These are phyloP conservation scores for Coemansia sp. DNA, from an alignment of 192 early-diverging fungal genomes.

Conservation along the genomic window DNA sequence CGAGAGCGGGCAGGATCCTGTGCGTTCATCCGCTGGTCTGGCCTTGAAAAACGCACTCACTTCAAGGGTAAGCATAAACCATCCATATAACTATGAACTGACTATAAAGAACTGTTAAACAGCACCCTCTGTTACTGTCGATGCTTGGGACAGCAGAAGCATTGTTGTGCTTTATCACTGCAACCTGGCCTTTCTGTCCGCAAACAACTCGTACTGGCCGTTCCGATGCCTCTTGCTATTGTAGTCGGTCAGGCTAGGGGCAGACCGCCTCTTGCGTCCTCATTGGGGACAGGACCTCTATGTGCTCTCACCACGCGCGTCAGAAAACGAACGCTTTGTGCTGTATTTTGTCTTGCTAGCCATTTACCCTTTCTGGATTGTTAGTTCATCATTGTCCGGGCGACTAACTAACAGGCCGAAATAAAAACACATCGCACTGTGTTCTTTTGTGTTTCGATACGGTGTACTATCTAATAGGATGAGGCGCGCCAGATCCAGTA, in stretches of 20 bases:
- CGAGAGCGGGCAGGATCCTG: slow-evolving; percentile 64
- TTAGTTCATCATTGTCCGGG: no score
- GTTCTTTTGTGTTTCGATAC: background rate
- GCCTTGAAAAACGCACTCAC: slow-evolving; percentile 91
- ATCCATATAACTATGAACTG: background rate
- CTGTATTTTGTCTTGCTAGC: background rate
- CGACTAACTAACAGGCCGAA: background rate
- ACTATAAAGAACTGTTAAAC: background rate
- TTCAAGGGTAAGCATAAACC: slow-evolving; percentile 67
- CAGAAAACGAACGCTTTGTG: background rate
- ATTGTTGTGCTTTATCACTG: background rate
- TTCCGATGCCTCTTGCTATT: background rate
- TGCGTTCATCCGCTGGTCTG: slow-evolving; percentile 85
- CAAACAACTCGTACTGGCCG: background rate
- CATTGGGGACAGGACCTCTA: background rate
- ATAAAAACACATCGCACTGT: background rate
- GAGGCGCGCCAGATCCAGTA: slow-evolving; percentile 59
- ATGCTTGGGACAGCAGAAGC: background rate
- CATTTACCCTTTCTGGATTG: background rate
- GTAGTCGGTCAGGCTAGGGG: background rate
- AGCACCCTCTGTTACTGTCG: background rate
- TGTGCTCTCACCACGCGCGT: background rate
- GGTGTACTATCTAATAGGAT: slow-evolving; percentile 27
- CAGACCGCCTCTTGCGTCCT: background rate
- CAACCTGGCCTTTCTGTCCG: background rate